Evolutionary conservation across 495 filamentous ascomycete genomes (phyloP).

Genomic region (Penicillium cinerascens): DNA sequence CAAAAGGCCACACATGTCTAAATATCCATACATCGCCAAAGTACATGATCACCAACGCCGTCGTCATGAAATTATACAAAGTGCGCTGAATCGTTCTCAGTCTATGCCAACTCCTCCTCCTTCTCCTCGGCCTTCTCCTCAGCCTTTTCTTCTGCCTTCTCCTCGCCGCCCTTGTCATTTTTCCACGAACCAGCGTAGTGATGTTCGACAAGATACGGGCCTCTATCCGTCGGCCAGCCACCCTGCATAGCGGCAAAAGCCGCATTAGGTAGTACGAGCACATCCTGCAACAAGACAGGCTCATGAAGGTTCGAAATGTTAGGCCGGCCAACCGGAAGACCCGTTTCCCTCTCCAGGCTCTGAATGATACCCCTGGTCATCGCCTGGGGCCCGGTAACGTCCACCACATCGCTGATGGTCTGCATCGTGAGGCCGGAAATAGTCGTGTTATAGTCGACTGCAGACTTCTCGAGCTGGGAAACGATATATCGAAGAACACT

Average conservation of each 20-base stretch:
- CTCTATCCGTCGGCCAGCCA: slow-evolving; percentile 11
- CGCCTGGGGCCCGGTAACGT: slow-evolving; percentile 21
- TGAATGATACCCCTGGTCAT: slow-evolving; percentile 14
- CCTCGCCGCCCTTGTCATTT: slow-evolving; percentile 9
- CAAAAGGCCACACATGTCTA: not conserved
- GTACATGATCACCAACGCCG: not conserved
- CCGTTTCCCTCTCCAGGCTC: slow-evolving; percentile 12
- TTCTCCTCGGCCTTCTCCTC: not conserved
- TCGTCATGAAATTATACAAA: not conserved
- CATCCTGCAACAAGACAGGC: slow-evolving; percentile 22
- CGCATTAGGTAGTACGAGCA: slow-evolving; percentile 28
- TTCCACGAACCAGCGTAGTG: slow-evolving; percentile 34
- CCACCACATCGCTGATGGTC: slow-evolving; percentile 17
- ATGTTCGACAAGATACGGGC: slow-evolving; percentile 27
- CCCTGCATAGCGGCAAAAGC: slow-evolving; percentile 22
- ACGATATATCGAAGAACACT: slow-evolving; percentile 22
- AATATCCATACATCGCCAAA: not conserved
- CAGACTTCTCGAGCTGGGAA: slow-evolving; percentile 4
- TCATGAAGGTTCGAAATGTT: slow-evolving; percentile 20
- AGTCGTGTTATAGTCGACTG: not conserved
- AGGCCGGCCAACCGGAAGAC: slow-evolving; percentile 9
- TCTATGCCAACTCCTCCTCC: not conserved
- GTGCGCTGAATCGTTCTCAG: not conserved
- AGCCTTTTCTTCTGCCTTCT: not conserved
- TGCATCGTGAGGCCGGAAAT: slow-evolving; percentile 5